Conservation (phyloP, 2,329 filamentous ascomycete species). For the Fusarium marasasianum region DNA sequence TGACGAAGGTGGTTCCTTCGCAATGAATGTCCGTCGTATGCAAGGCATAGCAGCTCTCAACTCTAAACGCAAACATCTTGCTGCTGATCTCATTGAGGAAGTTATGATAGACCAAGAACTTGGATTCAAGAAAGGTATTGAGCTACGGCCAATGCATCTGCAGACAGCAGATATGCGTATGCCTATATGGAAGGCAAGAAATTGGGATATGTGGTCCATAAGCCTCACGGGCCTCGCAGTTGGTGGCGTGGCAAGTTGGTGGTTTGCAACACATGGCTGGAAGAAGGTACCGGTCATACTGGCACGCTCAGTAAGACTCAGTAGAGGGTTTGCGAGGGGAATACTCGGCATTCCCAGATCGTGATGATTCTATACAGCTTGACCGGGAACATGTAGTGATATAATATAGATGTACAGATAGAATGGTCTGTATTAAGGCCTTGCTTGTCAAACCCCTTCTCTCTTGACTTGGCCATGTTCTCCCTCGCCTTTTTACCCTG, state of each 20-base stretch:
- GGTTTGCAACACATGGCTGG: conserved; percentile 31
- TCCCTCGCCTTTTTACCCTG: background rate
- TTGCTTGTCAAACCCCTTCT: background rate
- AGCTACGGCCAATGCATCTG: conserved; percentile 51
- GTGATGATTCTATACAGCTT: background rate
- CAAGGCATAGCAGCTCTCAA: conserved; percentile 51
- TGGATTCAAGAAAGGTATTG: conserved; percentile 23
- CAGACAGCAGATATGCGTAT: conserved; percentile 56
- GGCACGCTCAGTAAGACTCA: background rate
- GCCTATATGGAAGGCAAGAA: conserved; percentile 50
- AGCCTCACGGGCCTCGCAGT: conserved; percentile 23
- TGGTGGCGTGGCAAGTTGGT: conserved; percentile 25
- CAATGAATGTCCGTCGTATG: conserved; percentile 49
- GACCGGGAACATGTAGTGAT: background rate
- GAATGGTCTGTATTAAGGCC: background rate
- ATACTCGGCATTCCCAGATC: background rate
- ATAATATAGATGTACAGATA: background rate
- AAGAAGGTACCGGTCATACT: conserved; percentile 22
- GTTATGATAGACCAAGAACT: conserved; percentile 50
- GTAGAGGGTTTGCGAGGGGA: background rate
- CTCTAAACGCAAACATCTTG: conserved; percentile 49
- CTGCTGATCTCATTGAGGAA: conserved; percentile 54
- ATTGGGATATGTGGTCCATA: conserved; percentile 50
- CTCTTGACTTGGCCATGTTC: background rate
- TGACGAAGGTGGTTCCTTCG: conserved; percentile 45